Evolutionary conservation across 1,284 basidiomycete species (phyloP).

Genomic region (Abortiporus biennis): DNA sequence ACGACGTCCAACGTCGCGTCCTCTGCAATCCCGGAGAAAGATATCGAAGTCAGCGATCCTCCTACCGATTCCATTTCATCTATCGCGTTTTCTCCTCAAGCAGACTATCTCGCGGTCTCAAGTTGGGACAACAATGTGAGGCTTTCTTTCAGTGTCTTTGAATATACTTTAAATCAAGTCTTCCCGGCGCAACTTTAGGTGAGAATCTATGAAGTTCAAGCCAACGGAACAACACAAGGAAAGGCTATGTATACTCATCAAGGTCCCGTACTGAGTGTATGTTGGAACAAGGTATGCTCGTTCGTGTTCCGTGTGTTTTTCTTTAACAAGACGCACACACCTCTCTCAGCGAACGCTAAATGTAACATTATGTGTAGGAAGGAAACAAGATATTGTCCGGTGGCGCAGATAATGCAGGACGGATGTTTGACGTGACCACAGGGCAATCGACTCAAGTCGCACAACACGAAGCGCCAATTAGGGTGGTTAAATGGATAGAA

Average conservation of each 20-base stretch:
- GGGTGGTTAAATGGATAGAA: conserved; percentile 73
- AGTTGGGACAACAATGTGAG: conserved; percentile 78
- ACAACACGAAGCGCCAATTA: conserved; percentile 80
- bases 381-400: conserved; percentile 80
- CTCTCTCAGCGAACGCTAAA: too few relatives aligned
- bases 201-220: conserved; percentile 56
- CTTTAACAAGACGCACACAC: neutral
- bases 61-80: conserved; percentile 73
- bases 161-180: neutral
- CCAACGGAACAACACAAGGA: conserved; percentile 57
- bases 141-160: neutral
- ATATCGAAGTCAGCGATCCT: conserved; percentile 71
- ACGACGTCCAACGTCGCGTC: conserved; percentile 22
- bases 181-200: conserved; percentile 23
- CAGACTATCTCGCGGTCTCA: conserved; percentile 69
- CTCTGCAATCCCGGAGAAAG: conserved; percentile 38
- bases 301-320: neutral
- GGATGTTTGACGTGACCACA: conserved; percentile 77
- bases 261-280: conserved; percentile 76
- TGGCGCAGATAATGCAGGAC: conserved; percentile 82
- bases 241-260: conserved; percentile 84
- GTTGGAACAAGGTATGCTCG: conserved; percentile 67
- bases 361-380: conserved; percentile 37
- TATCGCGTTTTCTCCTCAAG: conserved; percentile 56
- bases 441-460: conserved; percentile 73